Evolutionary conservation across 805 yeast genomes (phyloP).

Genomic region (Lachancea mirantina): DNA sequence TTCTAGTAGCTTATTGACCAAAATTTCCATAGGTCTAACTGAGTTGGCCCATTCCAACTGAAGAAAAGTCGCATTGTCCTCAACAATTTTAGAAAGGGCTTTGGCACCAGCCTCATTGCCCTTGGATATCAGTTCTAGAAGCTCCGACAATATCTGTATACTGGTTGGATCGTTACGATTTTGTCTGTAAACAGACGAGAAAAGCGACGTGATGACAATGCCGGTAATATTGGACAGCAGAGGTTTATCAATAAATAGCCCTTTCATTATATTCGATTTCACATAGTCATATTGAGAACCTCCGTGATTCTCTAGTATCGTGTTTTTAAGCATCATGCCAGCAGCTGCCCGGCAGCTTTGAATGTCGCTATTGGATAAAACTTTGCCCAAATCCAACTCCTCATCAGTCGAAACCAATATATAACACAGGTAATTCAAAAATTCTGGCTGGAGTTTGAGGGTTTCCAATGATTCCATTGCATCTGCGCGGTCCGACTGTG

Average conservation of each 20-base stretch:
- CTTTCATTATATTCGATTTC: conserved; percentile 35
- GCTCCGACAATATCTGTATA: conserved; percentile 53
- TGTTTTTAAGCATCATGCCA: conserved; percentile 78
- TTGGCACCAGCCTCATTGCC: conserved; percentile 45
- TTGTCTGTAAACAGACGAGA: conserved; percentile 41
- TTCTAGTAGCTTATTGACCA: conserved; percentile 59
- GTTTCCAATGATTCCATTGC: conserved; percentile 70
- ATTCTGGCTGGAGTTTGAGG: conserved; percentile 67
- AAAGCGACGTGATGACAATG: conserved; percentile 77
- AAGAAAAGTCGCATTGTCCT: conserved; percentile 65
- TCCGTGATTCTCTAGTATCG: conserved; percentile 36
- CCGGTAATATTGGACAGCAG: conserved; percentile 85
- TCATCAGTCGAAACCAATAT: conserved; percentile 52
- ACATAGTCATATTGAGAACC: conserved; percentile 38
- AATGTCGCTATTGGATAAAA: conserved; percentile 18
- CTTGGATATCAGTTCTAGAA: conserved; percentile 51
- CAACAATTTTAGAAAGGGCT: conserved; percentile 83
- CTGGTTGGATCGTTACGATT: conserved; percentile 44
- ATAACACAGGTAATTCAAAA: conserved; percentile 71
- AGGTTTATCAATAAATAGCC: conserved; percentile 29
- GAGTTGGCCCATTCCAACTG: conserved; percentile 52
- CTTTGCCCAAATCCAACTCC: conserved; percentile 34
- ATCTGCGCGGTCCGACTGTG: conserved; percentile 44
- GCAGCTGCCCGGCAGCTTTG: conserved; percentile 64
- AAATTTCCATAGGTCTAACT: conserved; percentile 52